A percentile compares a stretch with the other conserved stretches of the same genome.
phyloP scores from a whole-genome alignment of 2,329 filamentous ascomycete species.

The Teratosphaeria zuluensis region DNA sequence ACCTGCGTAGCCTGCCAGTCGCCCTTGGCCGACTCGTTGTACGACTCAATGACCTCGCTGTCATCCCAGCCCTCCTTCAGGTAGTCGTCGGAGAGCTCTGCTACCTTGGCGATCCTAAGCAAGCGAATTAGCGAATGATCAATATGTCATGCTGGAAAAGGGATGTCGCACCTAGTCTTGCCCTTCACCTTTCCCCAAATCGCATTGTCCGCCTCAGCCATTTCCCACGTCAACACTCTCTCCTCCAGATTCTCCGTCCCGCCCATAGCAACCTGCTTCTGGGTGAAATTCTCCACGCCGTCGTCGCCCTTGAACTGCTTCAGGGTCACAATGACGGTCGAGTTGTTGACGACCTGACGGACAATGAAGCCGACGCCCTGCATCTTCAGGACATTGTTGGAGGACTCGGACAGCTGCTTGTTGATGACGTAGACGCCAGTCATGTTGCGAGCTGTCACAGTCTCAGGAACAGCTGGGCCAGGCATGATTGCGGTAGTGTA shows the following conservation, averaged over 20 bases:
- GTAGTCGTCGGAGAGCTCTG: conserved; percentile 33
- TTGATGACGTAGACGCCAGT: conserved; percentile 67
- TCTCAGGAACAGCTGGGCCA: conserved; percentile 49
- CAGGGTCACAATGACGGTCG: conserved; percentile 58
- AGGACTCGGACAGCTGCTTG: conserved; percentile 59
- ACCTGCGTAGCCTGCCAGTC: conserved; percentile 48
- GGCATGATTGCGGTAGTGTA: not conserved
- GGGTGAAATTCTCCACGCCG: conserved; percentile 24
- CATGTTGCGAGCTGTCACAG: conserved; percentile 58
- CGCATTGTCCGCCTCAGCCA: conserved; percentile 62
- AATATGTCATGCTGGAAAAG: not conserved
- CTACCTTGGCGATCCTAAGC: conserved; percentile 28
- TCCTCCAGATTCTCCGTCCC: conserved; percentile 57
- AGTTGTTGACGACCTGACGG: conserved; percentile 49
- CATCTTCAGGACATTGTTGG: conserved; percentile 59
- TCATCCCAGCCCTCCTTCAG: conserved; percentile 50
- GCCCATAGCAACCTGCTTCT: conserved; percentile 60
- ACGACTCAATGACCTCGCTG: conserved; percentile 37
- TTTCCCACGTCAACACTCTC: conserved; percentile 47
- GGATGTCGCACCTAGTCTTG: conserved; percentile 30
- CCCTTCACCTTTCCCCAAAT: conserved; percentile 67
- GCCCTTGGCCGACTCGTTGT: conserved; percentile 38
- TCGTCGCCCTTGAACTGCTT: conserved; percentile 42
- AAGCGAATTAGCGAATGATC: not conserved
- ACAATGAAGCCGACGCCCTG: conserved; percentile 34